These are phyloP conservation scores for Apiospora hydei DNA, from an alignment of 2,329 filamentous ascomycete species.

Conservation along the genomic window DNA sequence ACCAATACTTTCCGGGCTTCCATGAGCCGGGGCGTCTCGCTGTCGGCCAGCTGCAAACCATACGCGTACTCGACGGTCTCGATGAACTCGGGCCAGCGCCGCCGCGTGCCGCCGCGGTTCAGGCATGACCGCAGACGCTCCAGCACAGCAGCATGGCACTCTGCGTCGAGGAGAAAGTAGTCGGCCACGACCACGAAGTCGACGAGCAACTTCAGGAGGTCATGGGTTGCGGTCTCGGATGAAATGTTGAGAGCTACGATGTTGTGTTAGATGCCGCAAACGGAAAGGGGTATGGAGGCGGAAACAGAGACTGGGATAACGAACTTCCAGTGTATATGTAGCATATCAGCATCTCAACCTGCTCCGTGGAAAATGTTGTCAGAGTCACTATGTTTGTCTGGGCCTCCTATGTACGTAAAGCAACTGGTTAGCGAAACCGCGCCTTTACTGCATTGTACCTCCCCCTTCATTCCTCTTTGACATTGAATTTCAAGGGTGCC, in stretches of 20 bases:
- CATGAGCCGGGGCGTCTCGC: not conserved
- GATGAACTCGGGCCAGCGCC: constrained; percentile 6
- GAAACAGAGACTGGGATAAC: not conserved
- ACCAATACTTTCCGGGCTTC: not conserved
- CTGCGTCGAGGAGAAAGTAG: not conserved
- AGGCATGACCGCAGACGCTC: not conserved
- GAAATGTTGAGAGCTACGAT: not conserved
- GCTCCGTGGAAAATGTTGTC: not conserved
- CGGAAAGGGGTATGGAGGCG: not conserved
- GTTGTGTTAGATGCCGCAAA: not conserved
- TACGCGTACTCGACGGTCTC: constrained; percentile 2
- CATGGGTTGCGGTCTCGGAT: not conserved
- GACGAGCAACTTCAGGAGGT: not conserved
- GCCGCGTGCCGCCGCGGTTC: not conserved
- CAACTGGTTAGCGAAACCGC: not conserved
- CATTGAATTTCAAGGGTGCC: too few species aligned
- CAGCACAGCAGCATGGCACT: not conserved
- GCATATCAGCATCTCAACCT: not conserved
- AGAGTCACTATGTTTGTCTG: constrained; percentile 6
- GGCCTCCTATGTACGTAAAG: not conserved
- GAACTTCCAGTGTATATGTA: constrained; percentile 16
- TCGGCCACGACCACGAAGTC: constrained; percentile 8
- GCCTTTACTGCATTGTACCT: not conserved
- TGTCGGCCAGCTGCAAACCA: not conserved
- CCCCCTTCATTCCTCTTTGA: not conserved